Percentiles rank a stretch among this genome's conserved stretches.
Conservation (phyloP, 257 asterid species). For the Ophiorrhiza pumila region DNA sequence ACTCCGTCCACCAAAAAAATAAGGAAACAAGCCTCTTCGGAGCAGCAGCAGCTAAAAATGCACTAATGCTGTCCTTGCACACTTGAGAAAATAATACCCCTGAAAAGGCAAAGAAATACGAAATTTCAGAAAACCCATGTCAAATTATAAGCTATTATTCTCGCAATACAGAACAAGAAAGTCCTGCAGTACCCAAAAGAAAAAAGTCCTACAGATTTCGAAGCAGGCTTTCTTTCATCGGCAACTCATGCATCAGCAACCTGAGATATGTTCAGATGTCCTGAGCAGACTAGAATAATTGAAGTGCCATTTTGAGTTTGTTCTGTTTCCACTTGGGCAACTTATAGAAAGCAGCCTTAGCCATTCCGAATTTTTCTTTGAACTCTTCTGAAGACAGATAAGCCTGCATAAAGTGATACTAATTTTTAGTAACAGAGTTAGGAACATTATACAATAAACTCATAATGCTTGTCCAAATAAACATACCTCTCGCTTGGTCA, state of each 20-base stretch:
- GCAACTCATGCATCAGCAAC: constrained; percentile 26
- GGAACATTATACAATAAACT: background rate
- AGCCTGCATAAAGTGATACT: constrained; percentile 46
- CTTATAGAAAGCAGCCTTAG: constrained; percentile 69
- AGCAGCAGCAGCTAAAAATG: constrained; percentile 66
- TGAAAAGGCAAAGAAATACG: constrained; percentile 19
- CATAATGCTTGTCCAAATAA: constrained; percentile 1
- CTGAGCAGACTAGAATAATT: constrained; percentile 47
- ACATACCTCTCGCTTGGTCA: constrained; percentile 90
- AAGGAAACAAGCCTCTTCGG: constrained; percentile 34
- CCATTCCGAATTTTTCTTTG: constrained; percentile 79
- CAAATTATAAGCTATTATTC: background rate
- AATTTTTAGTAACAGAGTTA: constrained; percentile 9
- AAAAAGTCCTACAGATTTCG: constrained; percentile 31
- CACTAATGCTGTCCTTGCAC: constrained; percentile 47
- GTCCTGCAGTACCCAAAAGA: too few relatives aligned
- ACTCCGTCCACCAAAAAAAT: constrained; percentile 19
- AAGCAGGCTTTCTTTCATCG: constrained; percentile 28
- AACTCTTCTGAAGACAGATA: constrained; percentile 79
- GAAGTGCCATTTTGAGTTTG: constrained; percentile 88
- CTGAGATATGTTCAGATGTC: constrained; percentile 21
- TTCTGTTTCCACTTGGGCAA: constrained; percentile 99
- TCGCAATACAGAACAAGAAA: constrained; percentile 12
- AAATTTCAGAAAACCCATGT: constrained; percentile 13
- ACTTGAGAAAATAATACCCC: constrained; percentile 28